Evolutionary conservation across 2,329 filamentous ascomycete genomes (phyloP).

Genomic region (Calonectria henricotiae): DNA sequence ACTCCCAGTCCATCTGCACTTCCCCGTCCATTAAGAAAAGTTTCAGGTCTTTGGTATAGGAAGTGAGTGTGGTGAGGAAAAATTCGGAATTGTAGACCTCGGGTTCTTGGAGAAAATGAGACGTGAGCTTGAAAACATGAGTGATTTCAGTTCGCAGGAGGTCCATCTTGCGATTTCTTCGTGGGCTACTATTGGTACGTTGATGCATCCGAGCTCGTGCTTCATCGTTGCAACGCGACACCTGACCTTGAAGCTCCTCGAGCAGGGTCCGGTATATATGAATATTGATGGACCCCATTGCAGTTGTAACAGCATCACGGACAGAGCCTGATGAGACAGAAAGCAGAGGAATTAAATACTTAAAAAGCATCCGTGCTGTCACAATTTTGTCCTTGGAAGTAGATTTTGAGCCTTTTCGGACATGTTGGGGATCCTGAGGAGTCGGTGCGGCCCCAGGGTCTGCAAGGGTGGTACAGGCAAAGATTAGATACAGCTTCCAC

Average conservation of each 20-base stretch:
- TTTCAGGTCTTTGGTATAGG: constrained; percentile 92
- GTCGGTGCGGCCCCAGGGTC: constrained; percentile 78
- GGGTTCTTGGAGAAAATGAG: constrained; percentile 86
- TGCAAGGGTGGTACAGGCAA: constrained; percentile 95
- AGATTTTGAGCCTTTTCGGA: constrained; percentile 83
- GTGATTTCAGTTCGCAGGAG: constrained; percentile 93
- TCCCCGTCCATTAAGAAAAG: constrained; percentile 96
- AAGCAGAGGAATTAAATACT: constrained; percentile 90
- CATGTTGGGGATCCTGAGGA: constrained; percentile 78
- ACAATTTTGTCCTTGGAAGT: constrained; percentile 83
- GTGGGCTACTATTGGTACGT: constrained; percentile 86
- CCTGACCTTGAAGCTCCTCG: constrained; percentile 90
- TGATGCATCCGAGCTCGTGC: constrained; percentile 90
- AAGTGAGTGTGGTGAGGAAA: constrained; percentile 89
- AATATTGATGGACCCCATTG: constrained; percentile 94
- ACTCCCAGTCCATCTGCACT: constrained; percentile 95
- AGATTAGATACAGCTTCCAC: constrained; percentile 97
- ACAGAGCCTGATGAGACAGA: constrained; percentile 86
- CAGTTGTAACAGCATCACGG: constrained; percentile 90
- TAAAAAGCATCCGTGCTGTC: constrained; percentile 91
- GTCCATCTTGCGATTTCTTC: constrained; percentile 88
- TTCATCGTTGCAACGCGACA: constrained; percentile 89
- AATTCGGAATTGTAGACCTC: constrained; percentile 90
- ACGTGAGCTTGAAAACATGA: constrained; percentile 94
- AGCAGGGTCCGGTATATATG: constrained; percentile 93